Evolutionary conservation across 2,329 filamentous ascomycete species (phyloP).

Genomic region (Diaporthe vaccinii): DNA sequence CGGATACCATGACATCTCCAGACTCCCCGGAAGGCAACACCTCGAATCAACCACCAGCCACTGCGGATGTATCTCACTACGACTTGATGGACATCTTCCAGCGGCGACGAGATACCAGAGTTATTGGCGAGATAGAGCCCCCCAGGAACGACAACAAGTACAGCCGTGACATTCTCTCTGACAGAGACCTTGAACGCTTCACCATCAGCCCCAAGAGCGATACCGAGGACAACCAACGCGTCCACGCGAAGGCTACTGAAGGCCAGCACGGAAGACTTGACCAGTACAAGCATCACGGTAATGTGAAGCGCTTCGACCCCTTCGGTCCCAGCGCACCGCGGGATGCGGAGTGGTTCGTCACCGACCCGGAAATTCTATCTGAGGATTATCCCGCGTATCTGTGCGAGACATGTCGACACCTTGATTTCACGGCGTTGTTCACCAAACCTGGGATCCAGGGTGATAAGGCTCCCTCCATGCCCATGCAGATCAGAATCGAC

Average conservation of each 20-base stretch:
- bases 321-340: neutral
- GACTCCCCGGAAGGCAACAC: neutral
- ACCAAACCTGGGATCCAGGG: neutral
- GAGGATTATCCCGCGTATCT: neutral
- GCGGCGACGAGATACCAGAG: too few species aligned
- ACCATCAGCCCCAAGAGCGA: neutral
- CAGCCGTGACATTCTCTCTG: neutral
- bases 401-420: neutral
- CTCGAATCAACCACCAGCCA: neutral
- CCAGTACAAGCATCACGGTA: neutral
- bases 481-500: neutral
- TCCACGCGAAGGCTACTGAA: neutral
- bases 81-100: neutral
- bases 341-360: conserved; percentile 7
- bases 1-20: neutral
- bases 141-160: too few species aligned
- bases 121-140: too few species aligned
- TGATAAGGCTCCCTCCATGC: neutral
- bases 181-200: conserved; percentile 4
- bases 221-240: neutral
- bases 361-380: neutral
- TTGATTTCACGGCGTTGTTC: neutral
- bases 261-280: neutral
- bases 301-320: neutral
- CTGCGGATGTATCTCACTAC: neutral